These are phyloP conservation scores for Vitis rotundifolia DNA, from an alignment of 164 flowering plant genomes.

Conservation along the genomic window DNA sequence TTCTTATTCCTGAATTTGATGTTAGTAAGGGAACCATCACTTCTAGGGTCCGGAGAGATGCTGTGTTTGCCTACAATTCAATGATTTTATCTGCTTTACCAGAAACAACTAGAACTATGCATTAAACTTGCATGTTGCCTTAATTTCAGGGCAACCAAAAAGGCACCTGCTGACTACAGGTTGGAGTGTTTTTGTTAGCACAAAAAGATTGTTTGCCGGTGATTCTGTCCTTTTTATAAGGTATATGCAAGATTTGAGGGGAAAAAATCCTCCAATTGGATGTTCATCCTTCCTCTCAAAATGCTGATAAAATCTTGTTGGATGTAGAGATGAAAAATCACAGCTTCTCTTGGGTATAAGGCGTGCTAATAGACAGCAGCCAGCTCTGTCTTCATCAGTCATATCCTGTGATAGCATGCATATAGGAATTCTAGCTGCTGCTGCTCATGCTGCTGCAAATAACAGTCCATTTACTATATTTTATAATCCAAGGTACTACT, in stretches of 20 bases:
- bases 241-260: constrained; percentile 28
- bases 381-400: constrained; percentile 88
- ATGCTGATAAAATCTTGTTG: constrained; percentile 16
- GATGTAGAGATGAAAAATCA: constrained; percentile 80
- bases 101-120: neutral
- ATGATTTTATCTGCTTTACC: neutral
- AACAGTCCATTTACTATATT: constrained; percentile 90
- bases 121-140: neutral
- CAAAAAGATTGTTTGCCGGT: constrained; percentile 89
- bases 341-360: constrained; percentile 84
- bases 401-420: constrained; percentile 99
- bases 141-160: constrained; percentile 84
- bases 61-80: neutral
- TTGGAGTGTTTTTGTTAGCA: constrained; percentile 97
- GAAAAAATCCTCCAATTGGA: neutral
- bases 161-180: constrained; percentile 94
- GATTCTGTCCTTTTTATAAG: constrained; percentile 92
- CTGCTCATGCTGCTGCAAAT: constrained; percentile 96
- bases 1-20: neutral
- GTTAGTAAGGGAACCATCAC: neutral
- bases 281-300: neutral
- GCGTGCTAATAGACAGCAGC: constrained; percentile 84
- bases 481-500: constrained; percentile 84
- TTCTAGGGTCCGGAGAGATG: neutral
- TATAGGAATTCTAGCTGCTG: constrained; percentile 96